These are phyloP conservation scores for Chondrus crispus DNA, from an alignment of 23 red algal species.

Conservation along the genomic window DNA sequence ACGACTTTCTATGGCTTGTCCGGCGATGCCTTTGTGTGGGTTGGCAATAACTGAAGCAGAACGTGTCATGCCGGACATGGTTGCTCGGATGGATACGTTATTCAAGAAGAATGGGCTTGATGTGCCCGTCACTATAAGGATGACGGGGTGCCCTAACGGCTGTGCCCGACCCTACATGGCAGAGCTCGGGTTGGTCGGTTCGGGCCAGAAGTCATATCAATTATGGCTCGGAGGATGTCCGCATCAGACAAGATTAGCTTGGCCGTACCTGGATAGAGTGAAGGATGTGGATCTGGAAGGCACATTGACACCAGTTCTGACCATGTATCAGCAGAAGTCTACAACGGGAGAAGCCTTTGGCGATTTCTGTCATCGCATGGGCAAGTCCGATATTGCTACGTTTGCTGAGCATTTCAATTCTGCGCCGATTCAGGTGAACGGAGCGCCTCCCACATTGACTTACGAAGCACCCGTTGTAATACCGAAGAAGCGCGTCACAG, in stretches of 20 bases:
- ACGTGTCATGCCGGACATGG: constrained; percentile 81
- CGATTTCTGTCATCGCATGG: constrained; percentile 84
- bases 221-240: constrained; percentile 92
- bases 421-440: neutral
- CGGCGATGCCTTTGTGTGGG: constrained; percentile 94
- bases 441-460: neutral
- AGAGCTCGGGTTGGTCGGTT: constrained; percentile 94
- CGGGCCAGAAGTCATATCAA: constrained; percentile 81
- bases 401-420: constrained; percentile 32
- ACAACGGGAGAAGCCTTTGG: constrained; percentile 74
- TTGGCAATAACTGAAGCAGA: constrained; percentile 92
- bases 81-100: constrained; percentile 69
- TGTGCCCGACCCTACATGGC: constrained; percentile 98
- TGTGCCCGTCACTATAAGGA: constrained; percentile 80
- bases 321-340: constrained; percentile 49
- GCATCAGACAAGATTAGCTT: constrained; percentile 91
- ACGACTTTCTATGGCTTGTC: constrained; percentile 93
- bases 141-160: constrained; percentile 99
- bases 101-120: constrained; percentile 63
- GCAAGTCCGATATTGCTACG: constrained; percentile 73
- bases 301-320: constrained; percentile 63
- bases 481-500: neutral
- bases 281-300: constrained; percentile 57
- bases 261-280: constrained; percentile 70
- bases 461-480: neutral